Evolutionary conservation across 2,329 filamentous ascomycete genomes (phyloP).

Genomic region (Magnaporthiopsis rhizophila): DNA sequence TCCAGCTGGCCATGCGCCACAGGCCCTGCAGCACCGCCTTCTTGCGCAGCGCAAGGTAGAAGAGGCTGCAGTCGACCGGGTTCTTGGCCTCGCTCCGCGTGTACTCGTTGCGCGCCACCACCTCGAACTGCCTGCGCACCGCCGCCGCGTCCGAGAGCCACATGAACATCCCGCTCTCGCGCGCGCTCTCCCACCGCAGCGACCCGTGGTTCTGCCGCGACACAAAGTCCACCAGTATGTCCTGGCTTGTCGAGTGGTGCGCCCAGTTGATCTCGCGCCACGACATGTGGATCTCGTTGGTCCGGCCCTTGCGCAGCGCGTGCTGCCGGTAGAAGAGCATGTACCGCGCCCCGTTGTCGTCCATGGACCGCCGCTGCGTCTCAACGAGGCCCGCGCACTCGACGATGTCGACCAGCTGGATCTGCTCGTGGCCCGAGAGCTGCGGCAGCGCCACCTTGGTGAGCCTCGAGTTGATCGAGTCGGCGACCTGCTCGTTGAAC

Average conservation of each 20-base stretch:
- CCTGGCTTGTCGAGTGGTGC: constrained; percentile 77
- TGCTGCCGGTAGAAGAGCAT: constrained; percentile 83
- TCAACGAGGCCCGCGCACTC: constrained; percentile 81
- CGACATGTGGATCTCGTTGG: constrained; percentile 57
- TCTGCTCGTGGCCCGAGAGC: constrained; percentile 78
- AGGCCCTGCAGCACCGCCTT: constrained; percentile 84
- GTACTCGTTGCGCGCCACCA: constrained; percentile 89
- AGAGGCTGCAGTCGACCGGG: constrained; percentile 83
- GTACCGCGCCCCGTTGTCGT: constrained; percentile 82
- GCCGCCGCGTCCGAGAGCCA: constrained; percentile 76
- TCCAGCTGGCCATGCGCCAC: constrained; percentile 91
- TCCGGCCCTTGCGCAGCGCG: constrained; percentile 58
- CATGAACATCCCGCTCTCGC: constrained; percentile 86
- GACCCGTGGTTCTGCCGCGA: constrained; percentile 69
- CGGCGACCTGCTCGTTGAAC: constrained; percentile 64
- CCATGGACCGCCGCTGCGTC: constrained; percentile 79
- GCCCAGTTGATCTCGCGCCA: constrained; percentile 83
- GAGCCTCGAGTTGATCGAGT: constrained; percentile 68
- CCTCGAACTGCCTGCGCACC: constrained; percentile 77
- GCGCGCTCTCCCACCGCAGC: constrained; percentile 77
- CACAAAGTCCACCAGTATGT: constrained; percentile 80
- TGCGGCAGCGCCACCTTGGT: constrained; percentile 67
- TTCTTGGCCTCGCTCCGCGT: constrained; percentile 81
- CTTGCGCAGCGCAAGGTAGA: constrained; percentile 84
- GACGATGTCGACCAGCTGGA: constrained; percentile 73